Conservation (phyloP, 768 basidiomycete species). For the Leccinellum rugosiceps region DNA sequence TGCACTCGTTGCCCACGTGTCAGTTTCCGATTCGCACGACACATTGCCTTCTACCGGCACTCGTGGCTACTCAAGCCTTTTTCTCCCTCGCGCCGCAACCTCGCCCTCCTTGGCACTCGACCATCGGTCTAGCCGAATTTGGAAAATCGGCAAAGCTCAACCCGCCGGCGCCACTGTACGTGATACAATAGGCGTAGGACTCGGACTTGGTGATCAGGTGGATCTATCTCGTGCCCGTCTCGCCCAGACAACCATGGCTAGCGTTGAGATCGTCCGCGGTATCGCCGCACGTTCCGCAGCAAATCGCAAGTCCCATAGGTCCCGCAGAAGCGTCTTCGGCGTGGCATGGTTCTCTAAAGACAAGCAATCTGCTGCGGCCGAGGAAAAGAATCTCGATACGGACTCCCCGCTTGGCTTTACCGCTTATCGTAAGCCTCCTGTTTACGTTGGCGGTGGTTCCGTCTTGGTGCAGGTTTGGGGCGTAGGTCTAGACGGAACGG, state of each 20-base stretch:
- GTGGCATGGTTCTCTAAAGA: slow-evolving; percentile 31
- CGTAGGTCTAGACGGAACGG: slow-evolving; percentile 77
- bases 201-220: slow-evolving; percentile 45
- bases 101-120: slow-evolving; percentile 18
- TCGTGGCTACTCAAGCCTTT: slow-evolving; percentile 52
- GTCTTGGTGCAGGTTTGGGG: slow-evolving; percentile 88
- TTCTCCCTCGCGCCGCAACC: slow-evolving; percentile 42
- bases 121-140: slow-evolving; percentile 17
- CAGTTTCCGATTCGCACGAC: slow-evolving; percentile 22
- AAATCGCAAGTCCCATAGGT: slow-evolving; percentile 16
- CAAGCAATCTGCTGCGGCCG: slow-evolving; percentile 7
- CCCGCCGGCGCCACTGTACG: slow-evolving; percentile 14
- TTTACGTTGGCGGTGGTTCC: slow-evolving; percentile 61
- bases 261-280: slow-evolving; percentile 73
- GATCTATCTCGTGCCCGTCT: slow-evolving; percentile 75
- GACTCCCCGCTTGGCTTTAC: slow-evolving; percentile 59
- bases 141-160: slow-evolving; percentile 22
- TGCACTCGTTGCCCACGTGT: slow-evolving; percentile 31
- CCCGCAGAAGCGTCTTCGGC: slow-evolving; percentile 25
- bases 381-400: slow-evolving; percentile 8
- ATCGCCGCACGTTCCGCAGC: slow-evolving; percentile 27
- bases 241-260: slow-evolving; percentile 88
- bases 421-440: slow-evolving; percentile 68
- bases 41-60: slow-evolving; percentile 47
- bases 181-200: slow-evolving; percentile 24